Base-by-base conservation (phyloP, 2,329 filamentous ascomycete species). In the Aquanectria penicillioides region DNA sequence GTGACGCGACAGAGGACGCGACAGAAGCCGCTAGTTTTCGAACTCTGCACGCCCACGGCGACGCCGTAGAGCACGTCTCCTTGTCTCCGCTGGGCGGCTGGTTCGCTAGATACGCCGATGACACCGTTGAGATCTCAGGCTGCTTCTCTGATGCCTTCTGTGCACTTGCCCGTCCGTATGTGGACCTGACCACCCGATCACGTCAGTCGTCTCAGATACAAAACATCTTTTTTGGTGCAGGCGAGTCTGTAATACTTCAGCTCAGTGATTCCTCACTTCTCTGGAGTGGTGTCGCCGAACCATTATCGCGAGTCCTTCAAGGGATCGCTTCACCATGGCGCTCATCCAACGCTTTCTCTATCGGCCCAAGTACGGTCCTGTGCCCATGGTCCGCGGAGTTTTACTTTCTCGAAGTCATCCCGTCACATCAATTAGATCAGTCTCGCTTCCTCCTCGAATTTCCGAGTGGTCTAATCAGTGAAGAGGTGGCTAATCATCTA, bases 71-170 rank as follows among this genome's bases (percentile, higher is more conserved):
- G 7, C 40, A 51, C 13, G 25, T 59, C 22, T 28, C 20, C 55
- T 47, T 62, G 20, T 62, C 54, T 41, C 55, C 59, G n/a, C 26
- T 54, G 4, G 54, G 55, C 4, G 59, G 59, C 17, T 59, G 59
- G 54, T 59, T 62, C 25, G 15, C 55, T n/a, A 46, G 31, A n/a
- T 62, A 55, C 20, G 13, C 5, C n/a, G 46, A 62, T 33, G 31
- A 37, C 13, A 47, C 43, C 5, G 38, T 46, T 31, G 49, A 59
- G 28, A 23, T 62, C 2, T 50, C 37, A 12, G 59, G 55, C 6
- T 29, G 17, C 17, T 59, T 54, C 4, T 44, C 55, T 9, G 55
- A 62, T 44, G 18, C 37, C 33, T 62, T 62, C 26, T 41, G 47
- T 26, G 29, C 33, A 12, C 18, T 58, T 7, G 38, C 34, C 31